These are phyloP conservation scores for Suhomyces vadensis DNA, from an alignment of 805 yeast species.

Conservation along the genomic window DNA sequence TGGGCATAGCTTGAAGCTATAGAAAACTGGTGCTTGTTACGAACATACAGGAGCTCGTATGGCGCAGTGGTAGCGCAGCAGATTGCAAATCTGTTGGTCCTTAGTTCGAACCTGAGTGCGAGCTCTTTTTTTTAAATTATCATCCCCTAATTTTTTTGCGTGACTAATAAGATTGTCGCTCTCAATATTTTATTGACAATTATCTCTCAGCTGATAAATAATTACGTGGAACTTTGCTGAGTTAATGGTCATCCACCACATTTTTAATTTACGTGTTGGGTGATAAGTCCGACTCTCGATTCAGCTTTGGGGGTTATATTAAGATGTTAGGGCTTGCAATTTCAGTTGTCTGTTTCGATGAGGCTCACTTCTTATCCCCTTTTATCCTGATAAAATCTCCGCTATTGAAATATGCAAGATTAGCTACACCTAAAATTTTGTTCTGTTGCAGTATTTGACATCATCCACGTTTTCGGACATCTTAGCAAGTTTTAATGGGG, in stretches of 20 bases:
- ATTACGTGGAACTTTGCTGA: not conserved
- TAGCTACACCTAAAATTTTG: not conserved
- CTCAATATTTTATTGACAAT: no score
- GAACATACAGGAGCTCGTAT: slow-evolving; percentile 49
- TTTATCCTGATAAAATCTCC: no score
- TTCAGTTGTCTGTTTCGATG: not conserved
- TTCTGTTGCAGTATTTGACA: not conserved
- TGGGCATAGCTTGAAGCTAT: no score
- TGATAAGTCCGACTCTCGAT: no score
- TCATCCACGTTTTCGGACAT: not conserved
- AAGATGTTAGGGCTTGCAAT: not conserved
- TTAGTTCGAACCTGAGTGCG: slow-evolving; percentile 94
- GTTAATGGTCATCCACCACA: no score
- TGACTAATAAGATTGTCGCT: not conserved
- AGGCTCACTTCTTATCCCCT: no score
- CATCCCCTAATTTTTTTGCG: not conserved
- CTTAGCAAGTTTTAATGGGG: not conserved
- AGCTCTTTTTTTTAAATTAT: slow-evolving; percentile 48
- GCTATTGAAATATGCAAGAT: not conserved
- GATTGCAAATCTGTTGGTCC: slow-evolving; percentile 99
- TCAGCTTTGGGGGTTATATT: no score
- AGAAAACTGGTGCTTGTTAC: no score
- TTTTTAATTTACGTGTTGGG: no score
- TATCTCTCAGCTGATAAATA: not conserved
- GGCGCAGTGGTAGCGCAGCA: slow-evolving; percentile 99